phyloP scores from a whole-genome alignment of 805 yeast genomes.

The Starmerella bombicola region DNA sequence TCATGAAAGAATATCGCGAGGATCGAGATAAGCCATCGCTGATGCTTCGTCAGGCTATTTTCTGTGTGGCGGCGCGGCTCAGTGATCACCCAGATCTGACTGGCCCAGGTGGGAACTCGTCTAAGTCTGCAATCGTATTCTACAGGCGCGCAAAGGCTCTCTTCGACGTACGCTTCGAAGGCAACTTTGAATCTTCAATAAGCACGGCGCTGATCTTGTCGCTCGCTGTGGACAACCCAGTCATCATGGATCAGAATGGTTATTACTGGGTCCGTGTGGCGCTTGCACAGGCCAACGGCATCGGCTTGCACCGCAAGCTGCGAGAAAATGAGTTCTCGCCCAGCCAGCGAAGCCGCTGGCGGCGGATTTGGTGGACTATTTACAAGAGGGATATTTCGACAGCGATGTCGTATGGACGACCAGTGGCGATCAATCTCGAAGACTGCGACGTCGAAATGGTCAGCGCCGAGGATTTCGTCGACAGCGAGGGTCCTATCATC shows the following conservation, averaged over 20 bases:
- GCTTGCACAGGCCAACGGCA: constrained; percentile 56
- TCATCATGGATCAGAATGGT: constrained; percentile 52
- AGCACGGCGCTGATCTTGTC: constrained; percentile 54
- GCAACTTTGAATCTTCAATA: constrained; percentile 47
- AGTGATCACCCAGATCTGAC: constrained; percentile 41
- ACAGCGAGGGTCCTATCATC: constrained; percentile 7
- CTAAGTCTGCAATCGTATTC: constrained; percentile 45
- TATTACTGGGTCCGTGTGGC: constrained; percentile 63
- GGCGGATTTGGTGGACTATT: constrained; percentile 64
- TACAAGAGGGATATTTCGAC: constrained; percentile 58
- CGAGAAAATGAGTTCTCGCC: constrained; percentile 29
- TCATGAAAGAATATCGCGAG: constrained; percentile 46
- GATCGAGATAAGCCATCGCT: constrained; percentile 40
- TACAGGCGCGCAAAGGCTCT: constrained; percentile 63
- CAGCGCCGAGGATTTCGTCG: constrained; percentile 44
- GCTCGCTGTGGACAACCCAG: constrained; percentile 63
- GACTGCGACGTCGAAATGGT: constrained; percentile 72
- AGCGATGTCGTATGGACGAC: constrained; percentile 65
- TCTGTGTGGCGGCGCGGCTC: constrained; percentile 55
- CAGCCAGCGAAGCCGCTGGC: constrained; percentile 28
- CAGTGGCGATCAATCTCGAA: constrained; percentile 51
- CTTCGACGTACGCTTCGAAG: constrained; percentile 56
- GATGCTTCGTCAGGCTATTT: constrained; percentile 58
- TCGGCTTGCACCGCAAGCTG: constrained; percentile 51
- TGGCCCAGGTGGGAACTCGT: constrained; percentile 37